Evolutionary conservation across 106 monocot species (phyloP).

Genomic region (Dioscorea zingiberensis): DNA sequence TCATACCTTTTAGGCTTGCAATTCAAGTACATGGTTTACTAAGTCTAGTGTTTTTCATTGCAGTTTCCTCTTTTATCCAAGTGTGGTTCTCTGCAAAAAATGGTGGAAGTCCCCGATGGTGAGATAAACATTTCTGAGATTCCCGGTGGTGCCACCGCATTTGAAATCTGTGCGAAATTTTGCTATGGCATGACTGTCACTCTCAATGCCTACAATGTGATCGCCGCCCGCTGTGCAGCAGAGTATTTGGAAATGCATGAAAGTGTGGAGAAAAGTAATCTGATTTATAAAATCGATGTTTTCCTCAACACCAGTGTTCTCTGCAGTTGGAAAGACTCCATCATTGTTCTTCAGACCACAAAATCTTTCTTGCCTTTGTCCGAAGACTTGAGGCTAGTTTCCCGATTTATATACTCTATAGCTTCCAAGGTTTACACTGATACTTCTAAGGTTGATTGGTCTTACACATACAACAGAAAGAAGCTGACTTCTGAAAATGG

Average conservation of each 20-base stretch:
- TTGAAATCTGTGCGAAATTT: too few species aligned
- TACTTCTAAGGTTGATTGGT: conserved; percentile 79
- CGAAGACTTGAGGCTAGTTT: conserved; percentile 72
- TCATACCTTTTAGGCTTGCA: too few species aligned
- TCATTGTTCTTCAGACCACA: conserved; percentile 70
- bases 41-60: too few species aligned
- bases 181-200: conserved; percentile 82
- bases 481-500: conserved; percentile 58
- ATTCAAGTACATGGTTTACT: too few species aligned
- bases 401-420: conserved; percentile 65
- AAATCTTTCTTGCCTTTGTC: conserved; percentile 62
- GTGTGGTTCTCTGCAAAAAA: conserved; percentile 60
- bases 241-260: conserved; percentile 87
- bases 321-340: conserved; percentile 88
- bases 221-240: conserved; percentile 68
- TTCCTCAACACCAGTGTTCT: conserved; percentile 75
- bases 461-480: conserved; percentile 72
- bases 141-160: conserved; percentile 71
- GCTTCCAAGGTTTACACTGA: conserved; percentile 71
- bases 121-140: conserved; percentile 56
- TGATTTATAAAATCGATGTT: conserved; percentile 78
- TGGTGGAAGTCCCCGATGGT: conserved; percentile 37
- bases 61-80: conserved; percentile 89
- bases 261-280: conserved; percentile 70
- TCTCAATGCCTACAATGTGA: conserved; percentile 93